These are phyloP conservation scores for Lentinula aciculospora DNA, from an alignment of 768 basidiomycete genomes.

Conservation along the genomic window DNA sequence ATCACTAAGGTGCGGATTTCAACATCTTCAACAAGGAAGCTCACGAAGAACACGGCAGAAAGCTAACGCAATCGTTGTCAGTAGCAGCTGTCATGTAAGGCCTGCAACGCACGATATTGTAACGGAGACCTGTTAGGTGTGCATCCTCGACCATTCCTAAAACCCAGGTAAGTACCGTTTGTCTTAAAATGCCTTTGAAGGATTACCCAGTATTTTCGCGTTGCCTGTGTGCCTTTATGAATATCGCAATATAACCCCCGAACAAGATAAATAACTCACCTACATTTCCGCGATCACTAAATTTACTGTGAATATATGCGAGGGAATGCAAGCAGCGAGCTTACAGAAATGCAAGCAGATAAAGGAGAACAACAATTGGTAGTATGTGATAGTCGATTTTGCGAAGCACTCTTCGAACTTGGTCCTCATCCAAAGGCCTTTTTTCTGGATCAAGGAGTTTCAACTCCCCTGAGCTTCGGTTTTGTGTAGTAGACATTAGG, in stretches of 20 bases:
- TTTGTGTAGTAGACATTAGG: not conserved
- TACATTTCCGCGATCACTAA: slow-evolving; percentile 30
- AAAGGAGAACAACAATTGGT: slow-evolving; percentile 38
- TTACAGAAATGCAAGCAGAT: slow-evolving; percentile 41
- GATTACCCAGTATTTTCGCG: not conserved
- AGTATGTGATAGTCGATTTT: slow-evolving; percentile 41
- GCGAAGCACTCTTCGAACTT: slow-evolving; percentile 24
- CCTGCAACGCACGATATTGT: slow-evolving; percentile 24
- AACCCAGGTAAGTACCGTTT: not conserved
- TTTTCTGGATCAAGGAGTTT: slow-evolving; percentile 3
- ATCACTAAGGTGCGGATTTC: not conserved
- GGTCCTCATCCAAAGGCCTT: slow-evolving; percentile 19
- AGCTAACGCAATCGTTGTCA: slow-evolving; percentile 14
- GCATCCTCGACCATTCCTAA: slow-evolving; percentile 24
- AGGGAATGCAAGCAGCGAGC: slow-evolving; percentile 12
- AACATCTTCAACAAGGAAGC: not conserved
- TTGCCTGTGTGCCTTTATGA: not conserved
- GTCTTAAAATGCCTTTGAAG: not conserved
- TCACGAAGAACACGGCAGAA: slow-evolving; percentile 30
- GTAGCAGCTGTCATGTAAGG: not conserved
- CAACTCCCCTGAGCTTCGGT: not conserved
- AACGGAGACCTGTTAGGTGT: slow-evolving; percentile 24
- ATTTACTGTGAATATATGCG: not conserved
- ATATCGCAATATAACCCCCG: too few relatives aligned
- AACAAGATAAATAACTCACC: slow-evolving; percentile 13